Evolutionary conservation across 2,329 filamentous ascomycete genomes (phyloP), one percentile per base, ranked within the genome.

Genomic region (Stemphylium beticola): DNA sequence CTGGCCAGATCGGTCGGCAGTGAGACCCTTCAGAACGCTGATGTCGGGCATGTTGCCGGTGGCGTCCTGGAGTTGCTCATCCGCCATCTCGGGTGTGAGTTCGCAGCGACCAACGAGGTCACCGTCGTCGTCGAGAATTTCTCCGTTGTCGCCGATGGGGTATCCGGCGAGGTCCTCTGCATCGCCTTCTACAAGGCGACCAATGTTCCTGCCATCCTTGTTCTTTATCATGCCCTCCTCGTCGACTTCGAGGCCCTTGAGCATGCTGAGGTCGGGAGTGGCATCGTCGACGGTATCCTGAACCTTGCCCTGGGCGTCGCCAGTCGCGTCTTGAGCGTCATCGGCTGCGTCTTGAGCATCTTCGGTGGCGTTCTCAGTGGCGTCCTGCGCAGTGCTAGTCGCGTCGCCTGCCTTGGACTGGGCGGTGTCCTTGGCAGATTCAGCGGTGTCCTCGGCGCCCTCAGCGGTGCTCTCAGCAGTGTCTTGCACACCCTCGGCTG

Each of bases 121-220:
- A 20, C 82, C 82, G 56, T 82, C 79, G 37, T 83, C 80, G 53
- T 84, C 80, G 20, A 84, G 77, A 26, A 85, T 83, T 62, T 83
- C 81, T 53, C 82, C 82, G 12, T 83, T 76, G 33, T 83, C 78
- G 52, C 82, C 81, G 53, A 83, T 82, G 14, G 74, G 75, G 66
- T 83, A 83, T 32, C 81, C 81, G 44, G 73, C 77, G 40, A 82
- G 79, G 56, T 82, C 80, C 66, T 82, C 80, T 18, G 80, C 80
- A 52, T 82, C 80, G 54, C 81, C 81, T 64, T 83, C 81, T 26
- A 77, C 78, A 37, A 83, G 78, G 44, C 76, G 76, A 49, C 79
- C 81, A 48, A 83, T 69, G 3, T 74, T 65, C 45, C 81, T 80
- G 62, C 81, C 81, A 29, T 82, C 77, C 46, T 76, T 70, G 63